Percentiles rank a stretch among this genome's conserved stretches.
Conservation (phyloP, 345 rosid genomes). For the Bretschneidera sinensis region DNA sequence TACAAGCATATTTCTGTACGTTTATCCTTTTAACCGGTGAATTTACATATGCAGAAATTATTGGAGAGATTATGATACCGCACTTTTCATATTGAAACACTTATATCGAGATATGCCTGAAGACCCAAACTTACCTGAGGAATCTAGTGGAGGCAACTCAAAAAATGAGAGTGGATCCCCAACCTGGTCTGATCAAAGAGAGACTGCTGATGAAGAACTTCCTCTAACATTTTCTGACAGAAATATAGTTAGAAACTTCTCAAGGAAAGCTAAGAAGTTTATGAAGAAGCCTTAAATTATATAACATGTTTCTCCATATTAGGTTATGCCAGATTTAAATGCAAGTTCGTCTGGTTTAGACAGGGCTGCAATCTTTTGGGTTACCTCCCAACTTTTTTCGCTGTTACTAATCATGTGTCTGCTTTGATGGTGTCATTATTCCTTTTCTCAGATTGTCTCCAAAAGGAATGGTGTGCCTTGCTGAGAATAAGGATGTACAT, state of each 20-base stretch:
- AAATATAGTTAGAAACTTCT: constrained; percentile 43
- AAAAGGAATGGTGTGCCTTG: too few relatives aligned
- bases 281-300: constrained; percentile 25
- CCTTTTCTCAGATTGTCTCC: too few relatives aligned
- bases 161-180: constrained; percentile 25
- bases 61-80: constrained; percentile 94
- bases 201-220: constrained; percentile 55
- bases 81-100: constrained; percentile 86
- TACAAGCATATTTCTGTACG: not conserved
- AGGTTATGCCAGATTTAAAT: not conserved
- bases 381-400: too few relatives aligned
- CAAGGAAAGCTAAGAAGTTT: constrained; percentile 50
- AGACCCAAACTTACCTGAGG: constrained; percentile 33
- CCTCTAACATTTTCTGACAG: constrained; percentile 75
- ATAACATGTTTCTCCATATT: not conserved
- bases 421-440: too few relatives aligned
- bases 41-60: constrained; percentile 60
- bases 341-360: constrained; percentile 4
- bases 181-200: constrained; percentile 48
- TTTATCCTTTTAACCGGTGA: not conserved
- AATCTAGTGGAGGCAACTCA: constrained; percentile 25
- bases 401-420: too few relatives aligned
- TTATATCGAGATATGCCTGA: constrained; percentile 70
- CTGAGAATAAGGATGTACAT: too few relatives aligned
- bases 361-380: too few relatives aligned